Evolutionary conservation across 805 yeast species (phyloP).

Genomic region (Saccharomyces paradoxus): DNA sequence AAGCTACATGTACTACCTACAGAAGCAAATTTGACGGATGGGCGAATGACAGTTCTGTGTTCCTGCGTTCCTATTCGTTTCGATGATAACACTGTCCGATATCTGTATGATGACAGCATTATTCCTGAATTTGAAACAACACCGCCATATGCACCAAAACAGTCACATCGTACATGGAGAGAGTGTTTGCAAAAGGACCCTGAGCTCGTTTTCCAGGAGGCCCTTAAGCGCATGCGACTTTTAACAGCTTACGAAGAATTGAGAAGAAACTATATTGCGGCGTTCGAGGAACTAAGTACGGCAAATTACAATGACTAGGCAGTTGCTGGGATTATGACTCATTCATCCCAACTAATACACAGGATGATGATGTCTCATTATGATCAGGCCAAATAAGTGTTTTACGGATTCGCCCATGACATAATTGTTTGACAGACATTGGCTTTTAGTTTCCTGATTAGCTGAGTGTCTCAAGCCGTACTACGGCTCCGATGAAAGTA

Average conservation of each 20-base stretch:
- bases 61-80: neutral
- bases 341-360: neutral
- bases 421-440: too few species aligned
- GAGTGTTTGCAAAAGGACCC: neutral
- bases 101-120: neutral
- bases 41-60: neutral
- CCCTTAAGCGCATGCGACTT: neutral
- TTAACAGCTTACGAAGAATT: neutral
- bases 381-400: too few species aligned
- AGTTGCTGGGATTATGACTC: neutral
- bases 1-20: neutral
- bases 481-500: too few species aligned
- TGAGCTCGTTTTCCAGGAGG: neutral
- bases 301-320: neutral
- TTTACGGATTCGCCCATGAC: too few species aligned
- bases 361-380: too few species aligned
- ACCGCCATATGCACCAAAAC: neutral
- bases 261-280: neutral
- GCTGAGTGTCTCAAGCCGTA: too few species aligned
- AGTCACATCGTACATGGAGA: neutral
- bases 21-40: neutral
- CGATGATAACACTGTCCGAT: neutral
- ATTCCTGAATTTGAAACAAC: neutral
- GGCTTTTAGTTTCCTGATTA: too few species aligned
- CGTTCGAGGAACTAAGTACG: neutral